Base-by-base conservation (phyloP, 352 stramenopile genomes). In the Phytopythium sindhum region DNA sequence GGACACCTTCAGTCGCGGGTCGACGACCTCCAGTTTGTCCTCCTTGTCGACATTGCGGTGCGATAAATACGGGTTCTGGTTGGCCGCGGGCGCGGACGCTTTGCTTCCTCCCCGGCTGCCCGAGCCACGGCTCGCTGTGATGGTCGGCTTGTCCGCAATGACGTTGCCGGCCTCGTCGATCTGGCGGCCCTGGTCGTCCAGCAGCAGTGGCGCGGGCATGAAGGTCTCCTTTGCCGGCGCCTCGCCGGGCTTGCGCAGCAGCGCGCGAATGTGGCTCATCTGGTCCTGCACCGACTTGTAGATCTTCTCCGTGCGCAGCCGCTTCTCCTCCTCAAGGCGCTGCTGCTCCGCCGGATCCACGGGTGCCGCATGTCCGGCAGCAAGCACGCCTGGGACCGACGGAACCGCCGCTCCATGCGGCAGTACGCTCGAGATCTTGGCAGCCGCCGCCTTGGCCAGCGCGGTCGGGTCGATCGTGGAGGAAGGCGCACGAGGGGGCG, bases 221-320 rank as follows among this genome's bases (percentile, higher is more conserved):
- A 91, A 93, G 2, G 70, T 73, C 4, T 65, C 74, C 11, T 50
- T 64, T 11, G 59, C 35, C 5, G 47, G n/a, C 41, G 53, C 37
- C 5, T 72, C 63, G 9, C 72, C 72, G 17, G 82, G 78, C 57
- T 87, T 88, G 26, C 74, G 66, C 51, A 90, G 67, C 47, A 93
- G 64, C 50, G 71, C 73, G 61, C 89, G 80, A 45, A 95, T 86
- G 62, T 91, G 78, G 50, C 73, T 84, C 78, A 95, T 92, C 56
- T 95, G 84, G 60, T 86, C 78, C 69, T 92, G 84, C 39, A 91
- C 86, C n/a, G 84, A 93, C 80, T 90, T 88, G 62, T 80, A 79
- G 65, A 95, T 90, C 63, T 90, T 81, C 21, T 93, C 80, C 24
- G 80, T 89, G n/a, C 84, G 74, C 17, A 68, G 67, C 8, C 69